Evolutionary conservation across 352 stramenopile genomes (phyloP).

Genomic region (Pelagophyceae sp.): DNA sequence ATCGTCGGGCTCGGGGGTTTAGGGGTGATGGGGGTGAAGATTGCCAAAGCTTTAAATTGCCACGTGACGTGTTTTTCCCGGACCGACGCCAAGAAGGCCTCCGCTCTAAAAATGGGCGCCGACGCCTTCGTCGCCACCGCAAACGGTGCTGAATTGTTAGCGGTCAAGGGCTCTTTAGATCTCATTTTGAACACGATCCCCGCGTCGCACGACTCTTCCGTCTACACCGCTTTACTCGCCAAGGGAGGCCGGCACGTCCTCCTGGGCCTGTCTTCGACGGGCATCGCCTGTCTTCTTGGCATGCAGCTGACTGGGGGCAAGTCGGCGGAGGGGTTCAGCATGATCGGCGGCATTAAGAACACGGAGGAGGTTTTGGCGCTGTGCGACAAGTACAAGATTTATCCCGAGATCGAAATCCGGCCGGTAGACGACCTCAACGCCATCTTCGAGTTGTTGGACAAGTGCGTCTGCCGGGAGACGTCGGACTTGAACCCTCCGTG

Average conservation of each 20-base stretch:
- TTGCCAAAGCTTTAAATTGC: slow-evolving; percentile 50
- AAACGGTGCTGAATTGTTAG: slow-evolving; percentile 29
- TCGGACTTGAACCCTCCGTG: too few relatives aligned
- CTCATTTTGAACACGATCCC: slow-evolving; percentile 51
- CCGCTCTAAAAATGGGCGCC: slow-evolving; percentile 51
- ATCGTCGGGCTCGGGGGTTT: slow-evolving; percentile 60
- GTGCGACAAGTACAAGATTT: slow-evolving; percentile 19
- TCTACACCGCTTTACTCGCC: neutral
- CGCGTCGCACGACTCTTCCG: slow-evolving; percentile 3
- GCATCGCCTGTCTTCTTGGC: neutral
- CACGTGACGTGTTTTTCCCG: slow-evolving; percentile 58
- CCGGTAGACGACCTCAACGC: neutral
- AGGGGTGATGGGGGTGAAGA: slow-evolving; percentile 58
- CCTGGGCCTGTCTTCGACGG: neutral
- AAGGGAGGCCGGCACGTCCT: slow-evolving; percentile 16
- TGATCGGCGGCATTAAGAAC: slow-evolving; percentile 15
- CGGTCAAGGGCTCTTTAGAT: slow-evolving; percentile 41
- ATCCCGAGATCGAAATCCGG: slow-evolving; percentile 13
- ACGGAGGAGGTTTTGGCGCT: slow-evolving; percentile 25
- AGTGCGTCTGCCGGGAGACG: too few relatives aligned
- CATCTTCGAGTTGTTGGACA: slow-evolving; percentile 9
- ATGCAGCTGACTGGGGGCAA: neutral
- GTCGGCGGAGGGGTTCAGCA: neutral
- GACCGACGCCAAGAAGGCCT: slow-evolving; percentile 48
- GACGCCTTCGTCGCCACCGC: slow-evolving; percentile 52